These are phyloP conservation scores for Cryptomeria japonica DNA, from an alignment of 75 land plant genomes.

Conservation along the genomic window DNA sequence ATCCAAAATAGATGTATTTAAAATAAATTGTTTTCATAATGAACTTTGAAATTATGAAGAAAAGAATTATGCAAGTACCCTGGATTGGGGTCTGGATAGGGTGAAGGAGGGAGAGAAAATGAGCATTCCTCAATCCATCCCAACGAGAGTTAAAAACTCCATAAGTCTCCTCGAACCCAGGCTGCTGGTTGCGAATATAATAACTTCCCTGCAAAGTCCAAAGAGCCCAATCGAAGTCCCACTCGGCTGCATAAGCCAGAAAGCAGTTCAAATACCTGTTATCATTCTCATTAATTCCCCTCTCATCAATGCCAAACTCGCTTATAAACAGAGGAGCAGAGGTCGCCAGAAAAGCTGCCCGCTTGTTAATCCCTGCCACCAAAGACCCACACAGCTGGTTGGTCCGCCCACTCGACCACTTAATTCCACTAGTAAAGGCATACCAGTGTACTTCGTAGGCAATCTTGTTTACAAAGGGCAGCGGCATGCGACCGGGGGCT, in stretches of 20 bases:
- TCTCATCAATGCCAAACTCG: constrained; percentile 37
- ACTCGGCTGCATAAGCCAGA: constrained; percentile 25
- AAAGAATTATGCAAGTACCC: neutral
- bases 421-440: constrained; percentile 10
- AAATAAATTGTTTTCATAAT: too few relatives aligned
- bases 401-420: constrained; percentile 19
- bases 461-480: constrained; percentile 15
- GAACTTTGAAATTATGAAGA: neutral
- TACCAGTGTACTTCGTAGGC: constrained; percentile 68
- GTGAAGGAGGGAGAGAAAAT: neutral
- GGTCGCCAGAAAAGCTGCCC: constrained; percentile 18
- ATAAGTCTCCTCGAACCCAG: constrained; percentile 5
- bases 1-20: too few relatives aligned
- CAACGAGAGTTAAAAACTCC: neutral
- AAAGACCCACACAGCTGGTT: constrained; percentile 23
- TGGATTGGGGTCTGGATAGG: neutral
- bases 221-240: constrained; percentile 53
- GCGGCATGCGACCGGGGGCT: neutral
- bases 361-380: neutral
- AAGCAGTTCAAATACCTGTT: constrained; percentile 42
- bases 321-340: constrained; percentile 31
- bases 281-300: constrained; percentile 22
- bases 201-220: constrained; percentile 75
- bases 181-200: constrained; percentile 10
- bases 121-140: neutral